A percentile compares a stretch with the other conserved stretches of the same genome.
phyloP scores from a whole-genome alignment of 208 protist species.

The Crithidia expoeki region DNA sequence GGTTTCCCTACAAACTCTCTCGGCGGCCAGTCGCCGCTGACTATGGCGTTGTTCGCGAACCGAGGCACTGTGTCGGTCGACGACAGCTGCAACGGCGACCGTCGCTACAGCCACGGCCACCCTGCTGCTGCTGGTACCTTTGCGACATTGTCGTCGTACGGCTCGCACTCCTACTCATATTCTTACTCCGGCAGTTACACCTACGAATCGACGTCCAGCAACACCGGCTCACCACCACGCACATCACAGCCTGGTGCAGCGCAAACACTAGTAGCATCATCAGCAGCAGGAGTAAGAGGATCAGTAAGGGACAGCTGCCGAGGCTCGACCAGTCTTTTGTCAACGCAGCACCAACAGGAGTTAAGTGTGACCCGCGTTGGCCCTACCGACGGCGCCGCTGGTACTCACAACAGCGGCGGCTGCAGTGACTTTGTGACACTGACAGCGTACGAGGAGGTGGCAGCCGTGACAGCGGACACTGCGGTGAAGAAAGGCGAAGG shows the following conservation, averaged over 20 bases:
- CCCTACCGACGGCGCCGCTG: not conserved
- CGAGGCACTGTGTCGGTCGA: slow-evolving; percentile 5
- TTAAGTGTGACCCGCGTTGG: slow-evolving; percentile 7
- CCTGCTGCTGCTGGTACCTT: not conserved
- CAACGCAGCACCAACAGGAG: slow-evolving; percentile 1
- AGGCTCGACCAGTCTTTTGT: slow-evolving; percentile 10
- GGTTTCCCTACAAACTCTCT: not conserved
- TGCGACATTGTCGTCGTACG: not conserved
- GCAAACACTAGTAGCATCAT: not conserved
- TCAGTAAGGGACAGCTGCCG: not conserved
- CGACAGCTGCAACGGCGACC: not conserved
- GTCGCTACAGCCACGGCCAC: not conserved
- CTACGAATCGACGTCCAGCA: not conserved
- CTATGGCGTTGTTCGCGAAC: slow-evolving; percentile 27
- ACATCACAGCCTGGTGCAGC: not conserved
- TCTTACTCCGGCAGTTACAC: slow-evolving; percentile 28
- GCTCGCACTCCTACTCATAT: slow-evolving; percentile 26
- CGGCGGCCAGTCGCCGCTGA: slow-evolving; percentile 1
- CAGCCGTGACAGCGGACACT: not conserved
- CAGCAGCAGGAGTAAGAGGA: not conserved
- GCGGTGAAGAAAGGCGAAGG: not conserved
- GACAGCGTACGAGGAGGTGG: slow-evolving; percentile 36
- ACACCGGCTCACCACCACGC: not conserved
- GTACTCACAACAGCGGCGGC: no score
- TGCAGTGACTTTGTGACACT: slow-evolving; percentile 4